Evolutionary conservation across 1,284 basidiomycete species (phyloP).

Genomic region (Irpex lacteus): DNA sequence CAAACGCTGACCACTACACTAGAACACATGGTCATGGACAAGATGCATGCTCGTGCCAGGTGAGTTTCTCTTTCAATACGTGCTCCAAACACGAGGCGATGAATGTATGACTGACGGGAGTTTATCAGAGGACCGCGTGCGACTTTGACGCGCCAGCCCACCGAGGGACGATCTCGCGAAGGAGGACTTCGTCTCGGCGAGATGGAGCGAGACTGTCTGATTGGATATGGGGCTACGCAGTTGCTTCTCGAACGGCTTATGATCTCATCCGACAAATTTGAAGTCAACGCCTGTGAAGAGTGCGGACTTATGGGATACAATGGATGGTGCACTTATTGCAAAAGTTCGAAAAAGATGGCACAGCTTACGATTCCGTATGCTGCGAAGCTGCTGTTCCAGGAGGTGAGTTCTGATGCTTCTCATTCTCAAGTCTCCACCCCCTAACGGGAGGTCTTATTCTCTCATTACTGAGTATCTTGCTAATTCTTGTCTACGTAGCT

Average conservation of each 20-base stretch:
- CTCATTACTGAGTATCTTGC: conserved; percentile 6
- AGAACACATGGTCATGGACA: conserved; percentile 99
- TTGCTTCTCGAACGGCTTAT: conserved; percentile 94
- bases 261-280: conserved; percentile 97
- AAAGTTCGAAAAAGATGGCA: conserved; percentile 93
- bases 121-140: conserved; percentile 84
- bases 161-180: conserved; percentile 96
- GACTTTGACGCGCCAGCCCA: conserved; percentile 95
- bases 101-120: background rate
- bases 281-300: conserved; percentile 92
- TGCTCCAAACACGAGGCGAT: background rate
- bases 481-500: conserved; percentile 44
- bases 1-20: conserved; percentile 13
- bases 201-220: conserved; percentile 98
- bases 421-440: background rate
- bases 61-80: conserved; percentile 29
- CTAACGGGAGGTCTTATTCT: background rate
- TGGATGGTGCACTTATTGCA: conserved; percentile 95
- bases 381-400: conserved; percentile 95
- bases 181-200: conserved; percentile 97
- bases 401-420: conserved; percentile 50
- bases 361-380: conserved; percentile 98
- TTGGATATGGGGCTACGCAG: conserved; percentile 96
- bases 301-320: conserved; percentile 98
- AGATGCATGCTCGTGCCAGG: conserved; percentile 99